Conservation (phyloP, 306 rosid genomes). For the Aeschynomene evenia region DNA sequence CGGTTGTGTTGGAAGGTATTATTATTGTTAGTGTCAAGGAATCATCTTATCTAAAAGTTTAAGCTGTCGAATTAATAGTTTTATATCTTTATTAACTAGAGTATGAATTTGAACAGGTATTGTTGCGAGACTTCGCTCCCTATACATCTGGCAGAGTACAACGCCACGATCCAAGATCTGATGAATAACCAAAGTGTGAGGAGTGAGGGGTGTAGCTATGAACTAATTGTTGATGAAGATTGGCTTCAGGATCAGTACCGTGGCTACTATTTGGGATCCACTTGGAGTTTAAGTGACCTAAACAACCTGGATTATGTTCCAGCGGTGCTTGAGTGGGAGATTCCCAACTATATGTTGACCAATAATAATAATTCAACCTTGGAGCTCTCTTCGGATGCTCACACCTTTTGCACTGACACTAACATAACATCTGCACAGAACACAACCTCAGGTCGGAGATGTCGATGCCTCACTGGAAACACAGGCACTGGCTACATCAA, state of each 20-base stretch:
- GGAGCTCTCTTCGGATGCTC: not conserved
- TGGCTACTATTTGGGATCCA: not conserved
- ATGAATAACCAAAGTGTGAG: not conserved
- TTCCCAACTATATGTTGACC: not conserved
- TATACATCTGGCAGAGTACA: not conserved
- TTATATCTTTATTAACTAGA: too few relatives aligned
- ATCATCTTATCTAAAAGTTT: too few relatives aligned
- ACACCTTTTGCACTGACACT: not conserved
- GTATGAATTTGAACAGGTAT: too few relatives aligned
- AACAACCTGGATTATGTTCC: not conserved
- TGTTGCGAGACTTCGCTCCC: constrained; percentile 9
- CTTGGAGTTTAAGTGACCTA: not conserved
- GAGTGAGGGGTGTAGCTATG: not conserved
- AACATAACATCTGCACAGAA: not conserved
- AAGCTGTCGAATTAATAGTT: too few relatives aligned
- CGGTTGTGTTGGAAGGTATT: not conserved
- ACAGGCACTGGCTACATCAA: not conserved
- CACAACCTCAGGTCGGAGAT: not conserved
- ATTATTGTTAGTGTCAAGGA: too few relatives aligned
- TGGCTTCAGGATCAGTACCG: not conserved
- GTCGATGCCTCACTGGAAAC: not conserved
- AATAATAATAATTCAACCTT: too few relatives aligned
- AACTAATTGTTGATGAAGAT: not conserved
- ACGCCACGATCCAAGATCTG: not conserved
- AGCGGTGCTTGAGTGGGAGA: not conserved